A percentile compares a stretch with the other conserved stretches of the same genome.
Evolutionary conservation across 306 rosid genomes (phyloP).

Genomic region (Ochetophila trinervis): DNA sequence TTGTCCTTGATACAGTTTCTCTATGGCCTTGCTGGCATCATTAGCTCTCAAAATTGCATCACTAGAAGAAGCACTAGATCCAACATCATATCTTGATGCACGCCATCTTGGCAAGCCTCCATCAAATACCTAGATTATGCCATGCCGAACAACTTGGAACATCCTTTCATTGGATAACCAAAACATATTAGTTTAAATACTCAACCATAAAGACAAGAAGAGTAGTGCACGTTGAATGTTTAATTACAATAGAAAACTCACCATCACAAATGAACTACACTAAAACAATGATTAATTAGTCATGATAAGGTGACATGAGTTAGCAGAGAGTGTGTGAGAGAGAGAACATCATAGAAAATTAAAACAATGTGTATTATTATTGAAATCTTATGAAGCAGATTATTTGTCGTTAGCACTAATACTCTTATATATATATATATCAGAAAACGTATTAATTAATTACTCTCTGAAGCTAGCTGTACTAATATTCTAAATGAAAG

Average conservation of each 20-base stretch:
- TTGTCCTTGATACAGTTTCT: constrained; percentile 79
- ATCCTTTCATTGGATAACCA: constrained; percentile 54
- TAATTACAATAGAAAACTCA: constrained; percentile 35
- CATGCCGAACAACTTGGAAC: constrained; percentile 96
- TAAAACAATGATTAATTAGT: constrained; percentile 41
- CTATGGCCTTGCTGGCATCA: constrained; percentile 98
- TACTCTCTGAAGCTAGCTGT: too few species aligned
- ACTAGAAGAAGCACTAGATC: constrained; percentile 95
- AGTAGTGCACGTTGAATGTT: not conserved
- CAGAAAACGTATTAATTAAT: too few species aligned
- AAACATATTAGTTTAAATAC: constrained; percentile 21
- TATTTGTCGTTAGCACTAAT: too few species aligned
- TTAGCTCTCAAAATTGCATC: constrained; percentile 96
- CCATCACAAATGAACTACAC: constrained; percentile 99
- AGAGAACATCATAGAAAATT: too few species aligned
- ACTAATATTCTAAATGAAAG: too few species aligned
- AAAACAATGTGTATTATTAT: too few species aligned
- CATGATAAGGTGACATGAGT: too few species aligned
- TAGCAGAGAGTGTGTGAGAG: too few species aligned
- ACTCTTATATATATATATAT: too few species aligned
- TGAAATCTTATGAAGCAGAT: too few species aligned
- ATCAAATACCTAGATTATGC: constrained; percentile 91
- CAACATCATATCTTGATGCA: constrained; percentile 92
- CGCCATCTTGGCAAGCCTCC: constrained; percentile 99
- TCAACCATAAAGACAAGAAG: not conserved